Conservation (phyloP, 768 basidiomycete genomes). For the Lentinula raphanica region DNA sequence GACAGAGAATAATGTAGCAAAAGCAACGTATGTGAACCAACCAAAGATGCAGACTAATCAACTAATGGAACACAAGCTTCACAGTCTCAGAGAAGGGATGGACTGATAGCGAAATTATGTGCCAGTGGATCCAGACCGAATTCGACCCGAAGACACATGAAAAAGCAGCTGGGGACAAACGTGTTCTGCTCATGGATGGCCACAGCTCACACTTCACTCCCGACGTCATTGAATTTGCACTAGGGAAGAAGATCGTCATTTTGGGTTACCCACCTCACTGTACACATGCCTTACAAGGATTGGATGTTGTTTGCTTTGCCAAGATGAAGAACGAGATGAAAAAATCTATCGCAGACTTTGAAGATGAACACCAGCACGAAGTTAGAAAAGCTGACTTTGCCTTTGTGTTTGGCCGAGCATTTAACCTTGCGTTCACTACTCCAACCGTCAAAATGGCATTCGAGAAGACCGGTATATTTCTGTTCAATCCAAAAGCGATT, state of each 20-base stretch:
- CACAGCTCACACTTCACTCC: constrained; percentile 35
- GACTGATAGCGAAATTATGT: constrained; percentile 21
- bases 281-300: constrained; percentile 36
- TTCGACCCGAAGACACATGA: constrained; percentile 30
- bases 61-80: constrained; percentile 16
- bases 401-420: constrained; percentile 16
- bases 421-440: constrained; percentile 11
- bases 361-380: constrained; percentile 14
- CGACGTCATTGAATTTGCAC: constrained; percentile 28
- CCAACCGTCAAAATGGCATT: constrained; percentile 20
- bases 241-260: constrained; percentile 30
- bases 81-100: constrained; percentile 24
- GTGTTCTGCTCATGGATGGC: constrained; percentile 35
- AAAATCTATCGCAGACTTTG: constrained; percentile 19
- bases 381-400: constrained; percentile 27
- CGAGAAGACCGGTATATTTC: constrained; percentile 17
- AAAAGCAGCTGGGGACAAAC: constrained; percentile 25
- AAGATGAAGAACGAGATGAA: constrained; percentile 29
- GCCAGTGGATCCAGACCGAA: constrained; percentile 20
- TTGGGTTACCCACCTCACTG: constrained; percentile 35
- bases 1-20: constrained; percentile 29
- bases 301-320: constrained; percentile 40
- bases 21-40: constrained; percentile 24
- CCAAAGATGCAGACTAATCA: background rate
- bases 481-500: constrained; percentile 20